Evolutionary conservation across 2,329 filamentous ascomycete species (phyloP).

Genomic region (Hypomyces rosellus): DNA sequence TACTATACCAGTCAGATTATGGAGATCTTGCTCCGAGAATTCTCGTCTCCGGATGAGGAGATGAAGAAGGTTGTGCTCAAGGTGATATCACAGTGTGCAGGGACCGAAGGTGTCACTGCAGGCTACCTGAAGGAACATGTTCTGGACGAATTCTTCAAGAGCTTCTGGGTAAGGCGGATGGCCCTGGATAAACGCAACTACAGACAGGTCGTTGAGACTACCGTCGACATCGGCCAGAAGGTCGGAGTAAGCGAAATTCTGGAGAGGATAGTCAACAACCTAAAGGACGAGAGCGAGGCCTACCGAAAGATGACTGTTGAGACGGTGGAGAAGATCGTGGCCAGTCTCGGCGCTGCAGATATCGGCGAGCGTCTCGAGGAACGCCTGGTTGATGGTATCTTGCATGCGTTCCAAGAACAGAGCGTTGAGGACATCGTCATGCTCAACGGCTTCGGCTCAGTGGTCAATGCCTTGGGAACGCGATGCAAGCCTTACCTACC

Average conservation of each 20-base stretch:
- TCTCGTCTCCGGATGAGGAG: constrained; percentile 94
- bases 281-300: constrained; percentile 96
- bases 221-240: constrained; percentile 93
- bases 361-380: constrained; percentile 91
- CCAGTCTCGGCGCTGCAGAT: constrained; percentile 86
- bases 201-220: constrained; percentile 95
- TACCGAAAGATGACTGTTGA: constrained; percentile 99
- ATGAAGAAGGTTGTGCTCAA: constrained; percentile 99
- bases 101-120: constrained; percentile 89
- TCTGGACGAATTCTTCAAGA: constrained; percentile 94
- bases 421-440: constrained; percentile 93
- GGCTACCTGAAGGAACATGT: constrained; percentile 94
- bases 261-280: constrained; percentile 84
- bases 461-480: constrained; percentile 89
- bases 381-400: constrained; percentile 86
- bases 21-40: constrained; percentile 94
- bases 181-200: constrained; percentile 97
- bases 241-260: constrained; percentile 96
- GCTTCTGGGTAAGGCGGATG: constrained; percentile 97
- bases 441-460: constrained; percentile 95
- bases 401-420: constrained; percentile 96
- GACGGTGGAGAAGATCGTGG: constrained; percentile 93
- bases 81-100: constrained; percentile 91
- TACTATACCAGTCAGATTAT: constrained; percentile 99
- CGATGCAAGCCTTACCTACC: constrained; percentile 95